A percentile compares a stretch with the other conserved stretches of the same genome.
These are phyloP conservation scores for Tetrapisispora fleetii DNA, from an alignment of 805 yeast species.

Conservation along the genomic window DNA sequence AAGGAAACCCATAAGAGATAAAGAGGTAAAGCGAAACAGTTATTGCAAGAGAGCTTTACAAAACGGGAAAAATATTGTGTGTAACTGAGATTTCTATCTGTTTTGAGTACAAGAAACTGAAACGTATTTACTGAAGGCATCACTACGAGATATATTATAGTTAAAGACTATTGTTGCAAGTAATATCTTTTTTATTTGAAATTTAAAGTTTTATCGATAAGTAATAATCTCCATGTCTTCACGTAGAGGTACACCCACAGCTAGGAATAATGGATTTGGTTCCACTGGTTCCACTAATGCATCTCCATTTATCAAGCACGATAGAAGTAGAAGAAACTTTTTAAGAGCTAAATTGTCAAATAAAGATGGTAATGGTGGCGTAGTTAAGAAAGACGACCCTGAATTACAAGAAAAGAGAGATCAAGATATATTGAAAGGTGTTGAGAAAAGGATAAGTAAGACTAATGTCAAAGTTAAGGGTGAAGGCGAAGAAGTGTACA, in stretches of 20 bases:
- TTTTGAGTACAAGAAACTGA: no score
- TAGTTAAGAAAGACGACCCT: constrained; percentile 28
- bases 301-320: constrained; percentile 31
- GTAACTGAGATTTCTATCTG: no score
- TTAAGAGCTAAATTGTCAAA: constrained; percentile 20
- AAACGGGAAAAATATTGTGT: no score
- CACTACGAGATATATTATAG: no score
- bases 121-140: no score
- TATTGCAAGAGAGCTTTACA: no score
- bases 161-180: neutral
- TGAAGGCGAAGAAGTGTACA: constrained; percentile 25
- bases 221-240: neutral
- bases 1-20: no score
- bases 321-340: constrained; percentile 28
- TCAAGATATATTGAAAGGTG: constrained; percentile 14
- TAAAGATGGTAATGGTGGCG: constrained; percentile 1
- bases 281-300: constrained; percentile 13
- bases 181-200: neutral
- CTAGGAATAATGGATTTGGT: neutral
- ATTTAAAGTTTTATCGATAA: no score
- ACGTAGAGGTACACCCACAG: constrained; percentile 2
- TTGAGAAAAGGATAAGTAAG: neutral
- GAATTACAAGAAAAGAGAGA: constrained; percentile 22
- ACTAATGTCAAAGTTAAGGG: constrained; percentile 11
- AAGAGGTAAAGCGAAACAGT: no score